Evolutionary conservation across 31 red algal species (phyloP), one percentile per base, ranked within the genome.

Genomic region (Endocladia muricata): DNA sequence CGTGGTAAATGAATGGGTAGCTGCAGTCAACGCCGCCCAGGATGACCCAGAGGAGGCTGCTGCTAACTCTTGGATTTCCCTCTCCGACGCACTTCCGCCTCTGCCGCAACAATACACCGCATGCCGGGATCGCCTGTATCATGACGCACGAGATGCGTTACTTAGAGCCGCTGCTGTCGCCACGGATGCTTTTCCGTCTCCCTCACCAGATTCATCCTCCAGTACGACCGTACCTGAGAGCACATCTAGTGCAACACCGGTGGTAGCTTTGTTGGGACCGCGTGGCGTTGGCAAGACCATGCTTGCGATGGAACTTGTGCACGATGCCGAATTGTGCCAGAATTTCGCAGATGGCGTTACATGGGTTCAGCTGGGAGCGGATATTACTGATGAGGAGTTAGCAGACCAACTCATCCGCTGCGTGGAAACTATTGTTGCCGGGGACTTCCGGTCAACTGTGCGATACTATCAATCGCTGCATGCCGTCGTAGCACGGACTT

Each of bases 271-370:
- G n/a, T 28, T 83, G 29, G 79, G 79, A 2, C 65, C 79, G 17
- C 68, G 69, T 43, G 81, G 81, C 26, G 81, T 84, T 41, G 81
- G 81, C 38, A 84, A 84, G 57, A 84, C 69, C 42, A 71, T 61
- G 4, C 70, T 84, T 17, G 81, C 81, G 15, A 61, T 59, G 21
- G 67, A 83, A 41, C 79, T 83, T 54, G 79, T 83, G 21, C 79
- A 83, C 40, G 79, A 83, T 49, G 29, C 54, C 51, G 79, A 67
- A 19, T 15, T 73, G 19, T 51, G 38, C 35, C 38, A 44, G 30
- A 42, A 2, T 17, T 83, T 83, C 64, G 66, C 79, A 11, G 79
- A 83, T 41, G 79, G 79, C 25, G 67, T 73, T 52, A 55, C 79
- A 3, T 83, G 79, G 79, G 73, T 83, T 72, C 79, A 83, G 37